Evolutionary conservation across 495 filamentous ascomycete genomes (phyloP).

Genomic region (Usnea hakonensis): DNA sequence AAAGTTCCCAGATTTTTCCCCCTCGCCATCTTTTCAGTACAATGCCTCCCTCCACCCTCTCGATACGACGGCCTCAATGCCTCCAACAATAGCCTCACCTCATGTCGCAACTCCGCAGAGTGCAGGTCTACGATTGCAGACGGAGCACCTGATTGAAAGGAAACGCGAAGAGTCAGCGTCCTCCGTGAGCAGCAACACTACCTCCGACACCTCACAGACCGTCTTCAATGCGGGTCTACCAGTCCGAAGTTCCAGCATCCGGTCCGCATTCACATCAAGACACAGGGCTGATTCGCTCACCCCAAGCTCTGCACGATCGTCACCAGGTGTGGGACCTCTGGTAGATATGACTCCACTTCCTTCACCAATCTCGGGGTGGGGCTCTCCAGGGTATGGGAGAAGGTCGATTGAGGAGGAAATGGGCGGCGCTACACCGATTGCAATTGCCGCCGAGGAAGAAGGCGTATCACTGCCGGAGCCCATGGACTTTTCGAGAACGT

Average conservation of each 20-base stretch:
- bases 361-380: conserved; percentile 67
- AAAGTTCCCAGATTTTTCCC: conserved; percentile 1
- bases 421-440: conserved; percentile 1
- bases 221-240: conserved; percentile 40
- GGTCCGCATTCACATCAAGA: conserved; percentile 35
- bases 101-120: conserved; percentile 25
- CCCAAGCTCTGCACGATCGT: conserved; percentile 52
- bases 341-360: conserved; percentile 87
- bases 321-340: conserved; percentile 73
- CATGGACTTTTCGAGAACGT: conserved; percentile 29
- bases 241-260: conserved; percentile 44
- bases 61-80: conserved; percentile 16
- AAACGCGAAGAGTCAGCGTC: conserved; percentile 21
- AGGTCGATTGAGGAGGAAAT: conserved; percentile 46
- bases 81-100: conserved; percentile 15
- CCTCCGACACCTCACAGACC: conserved; percentile 35
- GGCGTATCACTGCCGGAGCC: neutral
- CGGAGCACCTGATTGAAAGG: conserved; percentile 27
- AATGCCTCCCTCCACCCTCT: conserved; percentile 22
- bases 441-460: neutral
- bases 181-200: conserved; percentile 14
- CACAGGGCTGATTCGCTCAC: conserved; percentile 49
- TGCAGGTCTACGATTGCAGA: conserved; percentile 31
- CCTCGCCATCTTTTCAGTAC: conserved; percentile 17
- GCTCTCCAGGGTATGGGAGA: conserved; percentile 69